These are phyloP conservation scores for Elsinoe perseae DNA, from an alignment of 2,329 filamentous ascomycete genomes.

Conservation along the genomic window DNA sequence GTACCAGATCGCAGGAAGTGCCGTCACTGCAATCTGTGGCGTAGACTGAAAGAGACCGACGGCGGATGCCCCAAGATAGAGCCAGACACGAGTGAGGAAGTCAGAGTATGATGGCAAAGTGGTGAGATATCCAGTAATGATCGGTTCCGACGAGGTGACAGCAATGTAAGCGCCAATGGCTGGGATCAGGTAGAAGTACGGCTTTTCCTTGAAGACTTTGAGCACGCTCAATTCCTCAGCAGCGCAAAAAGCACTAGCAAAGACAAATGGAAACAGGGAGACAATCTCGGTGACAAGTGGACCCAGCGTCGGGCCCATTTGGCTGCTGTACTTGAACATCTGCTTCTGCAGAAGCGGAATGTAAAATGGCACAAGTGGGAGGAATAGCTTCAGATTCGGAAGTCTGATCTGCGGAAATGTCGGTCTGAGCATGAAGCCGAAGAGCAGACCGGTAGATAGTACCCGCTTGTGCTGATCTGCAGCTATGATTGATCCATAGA, in stretches of 20 bases:
- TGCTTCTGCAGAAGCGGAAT: constrained; percentile 66
- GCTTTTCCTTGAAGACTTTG: constrained; percentile 25
- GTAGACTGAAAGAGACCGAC: neutral
- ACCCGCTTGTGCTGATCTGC: constrained; percentile 59
- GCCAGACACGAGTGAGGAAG: constrained; percentile 9
- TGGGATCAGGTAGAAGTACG: constrained; percentile 61
- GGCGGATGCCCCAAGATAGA: neutral
- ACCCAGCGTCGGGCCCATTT: constrained; percentile 61
- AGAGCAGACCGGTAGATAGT: constrained; percentile 57
- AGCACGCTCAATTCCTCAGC: constrained; percentile 21
- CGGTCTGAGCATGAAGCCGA: constrained; percentile 64
- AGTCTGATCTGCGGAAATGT: constrained; percentile 19
- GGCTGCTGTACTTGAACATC: constrained; percentile 58
- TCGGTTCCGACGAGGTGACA: constrained; percentile 4
- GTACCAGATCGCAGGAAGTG: constrained; percentile 57
- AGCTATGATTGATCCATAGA: constrained; percentile 78
- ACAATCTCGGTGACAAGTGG: constrained; percentile 67
- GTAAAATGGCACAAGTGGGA: constrained; percentile 69
- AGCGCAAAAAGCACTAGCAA: constrained; percentile 34
- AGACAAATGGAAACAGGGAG: constrained; percentile 53
- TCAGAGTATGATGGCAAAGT: neutral
- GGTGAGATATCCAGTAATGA: constrained; percentile 6
- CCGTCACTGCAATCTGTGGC: constrained; percentile 3
- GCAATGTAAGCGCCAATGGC: constrained; percentile 40
- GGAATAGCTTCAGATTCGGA: constrained; percentile 44